Conservation (phyloP, 441 rosid species). For the Melastoma candidum region DNA sequence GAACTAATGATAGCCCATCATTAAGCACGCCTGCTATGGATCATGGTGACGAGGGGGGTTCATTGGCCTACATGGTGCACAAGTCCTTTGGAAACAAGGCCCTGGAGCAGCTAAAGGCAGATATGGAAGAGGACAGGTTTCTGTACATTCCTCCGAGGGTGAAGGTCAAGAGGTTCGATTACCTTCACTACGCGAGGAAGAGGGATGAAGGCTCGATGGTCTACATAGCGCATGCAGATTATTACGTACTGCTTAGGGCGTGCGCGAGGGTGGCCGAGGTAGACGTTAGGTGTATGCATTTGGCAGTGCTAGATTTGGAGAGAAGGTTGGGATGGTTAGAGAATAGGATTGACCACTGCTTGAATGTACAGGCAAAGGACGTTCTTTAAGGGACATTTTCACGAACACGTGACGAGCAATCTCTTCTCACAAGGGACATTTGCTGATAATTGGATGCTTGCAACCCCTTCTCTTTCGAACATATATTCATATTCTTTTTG, state of each 20-base stretch:
- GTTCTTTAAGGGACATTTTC: no score
- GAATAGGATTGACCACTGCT: conserved; percentile 40
- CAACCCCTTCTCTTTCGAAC: not conserved
- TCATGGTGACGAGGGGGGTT: no score
- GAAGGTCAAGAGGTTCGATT: conserved; percentile 41
- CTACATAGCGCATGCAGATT: conserved; percentile 65
- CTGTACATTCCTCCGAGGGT: conserved; percentile 60
- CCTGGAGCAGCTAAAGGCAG: conserved; percentile 31
- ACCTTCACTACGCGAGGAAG: conserved; percentile 56
- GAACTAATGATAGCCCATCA: conserved; percentile 14
- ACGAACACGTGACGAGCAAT: no score
- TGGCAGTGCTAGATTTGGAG: conserved; percentile 52
- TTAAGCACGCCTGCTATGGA: no score
- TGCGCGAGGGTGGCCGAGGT: conserved; percentile 59
- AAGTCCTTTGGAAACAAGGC: conserved; percentile 15
- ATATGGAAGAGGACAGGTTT: conserved; percentile 65
- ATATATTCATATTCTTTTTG: not conserved
- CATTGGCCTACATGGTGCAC: no score
- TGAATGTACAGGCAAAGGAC: conserved; percentile 19
- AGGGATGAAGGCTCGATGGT: conserved; percentile 37
- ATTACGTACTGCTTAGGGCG: conserved; percentile 61
- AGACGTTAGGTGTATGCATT: conserved; percentile 51
- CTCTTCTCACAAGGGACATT: no score
- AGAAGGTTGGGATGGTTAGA: conserved; percentile 71
- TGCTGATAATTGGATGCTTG: no score